Evolutionary conservation across 768 basidiomycete genomes (phyloP).

Genomic region (Rhodotorula taiwanensis): DNA sequence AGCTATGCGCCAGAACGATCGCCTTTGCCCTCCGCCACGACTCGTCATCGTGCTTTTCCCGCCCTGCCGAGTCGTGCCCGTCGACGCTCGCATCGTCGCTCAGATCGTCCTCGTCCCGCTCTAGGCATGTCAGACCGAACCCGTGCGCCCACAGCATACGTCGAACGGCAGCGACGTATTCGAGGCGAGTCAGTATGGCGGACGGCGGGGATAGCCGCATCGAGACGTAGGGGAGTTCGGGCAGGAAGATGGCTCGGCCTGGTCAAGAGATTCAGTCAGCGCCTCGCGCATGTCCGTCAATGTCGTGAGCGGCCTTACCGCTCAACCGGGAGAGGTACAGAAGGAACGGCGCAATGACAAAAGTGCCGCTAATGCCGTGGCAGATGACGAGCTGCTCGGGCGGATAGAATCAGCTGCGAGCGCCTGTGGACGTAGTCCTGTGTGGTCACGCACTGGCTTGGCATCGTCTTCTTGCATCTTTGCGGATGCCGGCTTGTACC

Average conservation of each 20-base stretch:
- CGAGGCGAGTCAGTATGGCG: constrained; percentile 22
- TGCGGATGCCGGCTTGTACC: constrained; percentile 13
- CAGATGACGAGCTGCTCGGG: constrained; percentile 22
- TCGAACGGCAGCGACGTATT: constrained; percentile 27
- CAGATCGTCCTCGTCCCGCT: constrained; percentile 14
- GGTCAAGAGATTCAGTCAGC: background rate
- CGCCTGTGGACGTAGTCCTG: no score
- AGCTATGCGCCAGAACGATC: constrained; percentile 22
- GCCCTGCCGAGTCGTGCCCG: background rate
- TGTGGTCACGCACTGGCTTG: background rate
- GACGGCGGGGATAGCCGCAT: constrained; percentile 28
- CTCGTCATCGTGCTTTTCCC: background rate
- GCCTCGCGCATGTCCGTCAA: no score
- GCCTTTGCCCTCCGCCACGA: constrained; percentile 33
- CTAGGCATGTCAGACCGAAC: constrained; percentile 25
- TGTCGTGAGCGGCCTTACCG: background rate
- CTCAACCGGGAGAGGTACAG: background rate
- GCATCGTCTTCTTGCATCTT: constrained; percentile 13
- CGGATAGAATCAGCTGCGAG: background rate
- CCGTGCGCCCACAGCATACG: constrained; percentile 35
- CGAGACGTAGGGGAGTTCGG: constrained; percentile 31
- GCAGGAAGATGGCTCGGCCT: constrained; percentile 33
- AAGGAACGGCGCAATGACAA: constrained; percentile 6
- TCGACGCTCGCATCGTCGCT: background rate
- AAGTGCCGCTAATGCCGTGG: constrained; percentile 28